Evolutionary conservation across 1,284 basidiomycete species (phyloP), one percentile per base, ranked within the genome.

Genomic region (Erythrobasidium hasegawianum): DNA sequence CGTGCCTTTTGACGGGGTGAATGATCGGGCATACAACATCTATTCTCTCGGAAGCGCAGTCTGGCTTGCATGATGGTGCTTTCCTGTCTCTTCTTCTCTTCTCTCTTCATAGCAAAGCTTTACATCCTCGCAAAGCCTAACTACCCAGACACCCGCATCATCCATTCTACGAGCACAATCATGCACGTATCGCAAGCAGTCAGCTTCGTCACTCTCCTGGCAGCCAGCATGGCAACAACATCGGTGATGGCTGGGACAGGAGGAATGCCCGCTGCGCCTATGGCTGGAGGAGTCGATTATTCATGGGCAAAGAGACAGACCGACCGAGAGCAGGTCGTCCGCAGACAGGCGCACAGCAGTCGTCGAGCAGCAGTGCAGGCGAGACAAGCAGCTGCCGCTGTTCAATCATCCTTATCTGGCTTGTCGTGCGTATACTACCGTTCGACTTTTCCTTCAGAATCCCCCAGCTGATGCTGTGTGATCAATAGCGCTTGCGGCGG

Each of bases 301-400:
- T 29, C 45, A 20, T n/a, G 49, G 4, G 33, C 56, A n/a, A 26
- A 40, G 29, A 41, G 62, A 16, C 62, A 65, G 54, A 58, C 62
- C 33, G 57, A 47, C 38, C 47, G 62, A 41, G 62, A 65, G 18
- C 62, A 65, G 56, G 56, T 65, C 24, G 62, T 65, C 38, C 55
- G 62, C 14, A 41, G 62, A 27, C 55, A 57, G 62, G 39, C 41
- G 2, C 62, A 65, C 45, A 45, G 47, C 55, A 57, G 53, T 55
- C 29, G 47, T 27, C 38, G 61, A 24, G 43, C 43, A 18, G 43
- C 43, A n/a, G 22, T 47, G 8, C 43, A 47, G 14, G 43, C 43
- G 16, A n/a, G 43, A n/a, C n/a, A n/a, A 18, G 43, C 43, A 18
- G 43, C 43, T 47, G 43, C 43, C 5, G 43, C 43, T 24, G 43